phyloP scores from a whole-genome alignment of 2,329 filamentous ascomycete genomes.

The Paracorniculantispora psalliotae region DNA sequence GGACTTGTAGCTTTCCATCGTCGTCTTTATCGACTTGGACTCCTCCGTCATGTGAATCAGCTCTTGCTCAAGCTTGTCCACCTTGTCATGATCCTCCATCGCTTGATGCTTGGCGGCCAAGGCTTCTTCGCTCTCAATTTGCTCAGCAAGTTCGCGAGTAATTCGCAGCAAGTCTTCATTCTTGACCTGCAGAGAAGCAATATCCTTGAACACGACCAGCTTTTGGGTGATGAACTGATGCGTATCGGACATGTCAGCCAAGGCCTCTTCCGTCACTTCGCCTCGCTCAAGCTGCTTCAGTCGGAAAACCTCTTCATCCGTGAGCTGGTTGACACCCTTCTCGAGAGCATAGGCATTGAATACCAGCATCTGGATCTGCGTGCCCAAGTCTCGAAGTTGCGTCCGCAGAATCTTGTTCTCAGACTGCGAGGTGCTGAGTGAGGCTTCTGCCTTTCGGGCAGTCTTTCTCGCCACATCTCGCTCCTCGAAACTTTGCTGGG shows the following conservation, averaged over 20 bases:
- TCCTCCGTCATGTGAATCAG: slow-evolving; percentile 77
- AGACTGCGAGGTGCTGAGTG: slow-evolving; percentile 56
- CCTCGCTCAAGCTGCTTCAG: slow-evolving; percentile 74
- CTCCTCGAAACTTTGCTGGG: slow-evolving; percentile 76
- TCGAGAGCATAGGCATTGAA: slow-evolving; percentile 81
- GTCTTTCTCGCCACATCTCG: slow-evolving; percentile 75
- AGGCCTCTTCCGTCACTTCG: slow-evolving; percentile 64
- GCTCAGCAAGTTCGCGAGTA: slow-evolving; percentile 76
- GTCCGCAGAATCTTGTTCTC: slow-evolving; percentile 78
- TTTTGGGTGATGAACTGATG: slow-evolving; percentile 85
- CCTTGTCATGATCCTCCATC: slow-evolving; percentile 62
- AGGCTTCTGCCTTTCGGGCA: slow-evolving; percentile 71
- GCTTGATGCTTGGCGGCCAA: slow-evolving; percentile 59
- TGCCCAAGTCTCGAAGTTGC: slow-evolving; percentile 82
- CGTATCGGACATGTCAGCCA: slow-evolving; percentile 75
- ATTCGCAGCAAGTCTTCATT: slow-evolving; percentile 80
- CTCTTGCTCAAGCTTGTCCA: slow-evolving; percentile 67
- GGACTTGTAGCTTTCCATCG: slow-evolving; percentile 88
- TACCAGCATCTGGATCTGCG: slow-evolving; percentile 84
- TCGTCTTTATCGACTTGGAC: slow-evolving; percentile 72
- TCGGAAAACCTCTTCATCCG: slow-evolving; percentile 65
- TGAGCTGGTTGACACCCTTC: slow-evolving; percentile 68
- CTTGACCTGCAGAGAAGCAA: slow-evolving; percentile 79
- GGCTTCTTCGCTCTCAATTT: slow-evolving; percentile 89
- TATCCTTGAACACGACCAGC: slow-evolving; percentile 82